Conservation (phyloP, 2,329 filamentous ascomycete genomes). For the Scorias spongiosa region DNA sequence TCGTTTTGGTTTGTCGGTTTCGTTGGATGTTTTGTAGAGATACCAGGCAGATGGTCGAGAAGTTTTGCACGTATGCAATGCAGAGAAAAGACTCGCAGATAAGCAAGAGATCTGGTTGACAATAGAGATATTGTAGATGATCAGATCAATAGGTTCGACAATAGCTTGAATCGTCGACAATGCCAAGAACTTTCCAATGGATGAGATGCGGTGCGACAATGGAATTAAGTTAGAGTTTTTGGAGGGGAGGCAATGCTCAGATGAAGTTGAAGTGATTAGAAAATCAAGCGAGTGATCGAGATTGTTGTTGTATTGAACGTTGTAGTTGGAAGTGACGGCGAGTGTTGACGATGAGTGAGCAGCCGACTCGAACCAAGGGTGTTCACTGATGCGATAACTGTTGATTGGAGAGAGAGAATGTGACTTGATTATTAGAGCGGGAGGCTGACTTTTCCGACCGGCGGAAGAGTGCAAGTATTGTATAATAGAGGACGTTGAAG, state of each 20-base stretch:
- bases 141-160: conserved; percentile 3
- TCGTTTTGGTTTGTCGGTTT: not conserved
- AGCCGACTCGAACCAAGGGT: not conserved
- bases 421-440: conserved; percentile 10
- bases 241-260: too few relatives aligned
- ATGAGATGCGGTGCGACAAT: too few relatives aligned
- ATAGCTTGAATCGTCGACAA: conserved; percentile 14
- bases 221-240: too few relatives aligned
- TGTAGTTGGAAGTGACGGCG: not conserved
- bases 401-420: conserved; percentile 10
- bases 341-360: conserved; percentile 12
- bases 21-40: not conserved
- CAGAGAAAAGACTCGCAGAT: too few relatives aligned
- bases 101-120: conserved; percentile 7
- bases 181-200: conserved; percentile 1
- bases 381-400: conserved; percentile 1
- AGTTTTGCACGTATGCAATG: conserved; percentile 9
- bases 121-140: conserved; percentile 9
- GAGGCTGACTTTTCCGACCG: conserved; percentile 15
- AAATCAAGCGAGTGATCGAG: too few relatives aligned
- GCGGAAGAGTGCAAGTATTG: conserved; percentile 15
- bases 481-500: not conserved
- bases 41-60: not conserved
- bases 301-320: too few relatives aligned
- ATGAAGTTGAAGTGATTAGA: too few relatives aligned